Percentiles rank a stretch among this genome's conserved stretches.
phyloP scores from a whole-genome alignment of 1,284 basidiomycete genomes.

The Puccinia triticina region DNA sequence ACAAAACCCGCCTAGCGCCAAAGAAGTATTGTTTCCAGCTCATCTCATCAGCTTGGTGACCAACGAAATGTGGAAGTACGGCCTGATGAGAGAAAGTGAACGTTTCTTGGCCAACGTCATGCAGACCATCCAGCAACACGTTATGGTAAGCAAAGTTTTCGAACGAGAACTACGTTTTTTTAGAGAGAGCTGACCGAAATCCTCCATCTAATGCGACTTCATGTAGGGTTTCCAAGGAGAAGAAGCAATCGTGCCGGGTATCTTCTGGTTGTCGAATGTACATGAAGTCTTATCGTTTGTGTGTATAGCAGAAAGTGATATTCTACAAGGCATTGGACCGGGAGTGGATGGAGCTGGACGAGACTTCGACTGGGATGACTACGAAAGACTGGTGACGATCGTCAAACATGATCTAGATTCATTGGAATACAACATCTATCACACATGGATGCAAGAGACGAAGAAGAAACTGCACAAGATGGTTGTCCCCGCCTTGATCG shows the following conservation, averaged over 20 bases:
- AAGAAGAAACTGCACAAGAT: constrained; percentile 97
- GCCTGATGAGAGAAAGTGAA: constrained; percentile 94
- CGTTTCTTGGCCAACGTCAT: constrained; percentile 98
- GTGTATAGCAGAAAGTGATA: constrained; percentile 96
- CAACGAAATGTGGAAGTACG: constrained; percentile 99
- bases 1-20: constrained; percentile 87
- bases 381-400: constrained; percentile 91
- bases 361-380: constrained; percentile 94
- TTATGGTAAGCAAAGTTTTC: constrained; percentile 73
- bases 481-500: constrained; percentile 97
- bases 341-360: constrained; percentile 83
- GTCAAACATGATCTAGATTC: constrained; percentile 99
- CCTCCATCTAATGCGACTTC: background rate
- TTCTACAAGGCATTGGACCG: constrained; percentile 95
- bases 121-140: constrained; percentile 95
- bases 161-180: background rate
- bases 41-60: constrained; percentile 96
- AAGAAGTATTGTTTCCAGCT: constrained; percentile 99
- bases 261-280: constrained; percentile 99
- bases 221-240: constrained; percentile 76
- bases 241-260: constrained; percentile 91
- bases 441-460: constrained; percentile 98
- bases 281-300: constrained; percentile 99
- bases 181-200: background rate
- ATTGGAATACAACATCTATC: constrained; percentile 99